These are phyloP conservation scores for Aspergillus avenaceus DNA, from an alignment of 495 filamentous ascomycete genomes.

Conservation along the genomic window DNA sequence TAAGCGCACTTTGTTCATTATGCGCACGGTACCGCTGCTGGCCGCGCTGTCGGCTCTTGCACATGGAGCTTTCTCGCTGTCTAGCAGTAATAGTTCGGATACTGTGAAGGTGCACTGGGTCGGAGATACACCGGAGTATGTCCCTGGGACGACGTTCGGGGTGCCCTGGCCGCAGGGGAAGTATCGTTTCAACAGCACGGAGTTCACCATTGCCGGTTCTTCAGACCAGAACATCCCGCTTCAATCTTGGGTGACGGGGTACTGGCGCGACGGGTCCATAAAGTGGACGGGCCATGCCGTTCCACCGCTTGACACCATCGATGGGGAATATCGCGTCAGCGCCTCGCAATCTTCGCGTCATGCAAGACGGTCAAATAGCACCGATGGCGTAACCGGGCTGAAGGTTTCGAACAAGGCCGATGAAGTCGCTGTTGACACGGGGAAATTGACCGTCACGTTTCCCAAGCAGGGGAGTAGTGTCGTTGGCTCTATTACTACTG, in stretches of 20 bases:
- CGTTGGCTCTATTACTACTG: constrained; percentile 28
- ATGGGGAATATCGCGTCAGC: constrained; percentile 9
- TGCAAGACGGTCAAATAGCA: background rate
- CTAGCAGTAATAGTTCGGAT: background rate
- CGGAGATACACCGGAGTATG: constrained; percentile 26
- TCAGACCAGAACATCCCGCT: constrained; percentile 20
- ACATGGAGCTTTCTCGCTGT: background rate
- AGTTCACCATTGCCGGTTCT: constrained; percentile 22
- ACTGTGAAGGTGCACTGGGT: constrained; percentile 31
- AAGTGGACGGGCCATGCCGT: constrained; percentile 47
- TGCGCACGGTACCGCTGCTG: background rate
- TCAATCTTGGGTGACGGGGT: constrained; percentile 39
- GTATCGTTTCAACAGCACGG: constrained; percentile 23
- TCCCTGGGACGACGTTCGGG: constrained; percentile 35
- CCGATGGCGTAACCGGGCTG: background rate
- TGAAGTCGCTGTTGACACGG: constrained; percentile 25
- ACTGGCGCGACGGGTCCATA: constrained; percentile 43
- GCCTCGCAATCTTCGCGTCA: constrained; percentile 3
- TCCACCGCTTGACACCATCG: constrained; percentile 8
- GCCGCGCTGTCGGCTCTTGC: background rate
- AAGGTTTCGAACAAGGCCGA: constrained; percentile 1
- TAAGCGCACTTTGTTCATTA: no score
- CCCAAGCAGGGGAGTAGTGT: constrained; percentile 29
- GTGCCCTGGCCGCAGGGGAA: constrained; percentile 40
- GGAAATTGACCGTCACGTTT: constrained; percentile 33